phyloP scores from a whole-genome alignment of 2,329 filamentous ascomycete genomes.

The Ophiostoma quercus region DNA sequence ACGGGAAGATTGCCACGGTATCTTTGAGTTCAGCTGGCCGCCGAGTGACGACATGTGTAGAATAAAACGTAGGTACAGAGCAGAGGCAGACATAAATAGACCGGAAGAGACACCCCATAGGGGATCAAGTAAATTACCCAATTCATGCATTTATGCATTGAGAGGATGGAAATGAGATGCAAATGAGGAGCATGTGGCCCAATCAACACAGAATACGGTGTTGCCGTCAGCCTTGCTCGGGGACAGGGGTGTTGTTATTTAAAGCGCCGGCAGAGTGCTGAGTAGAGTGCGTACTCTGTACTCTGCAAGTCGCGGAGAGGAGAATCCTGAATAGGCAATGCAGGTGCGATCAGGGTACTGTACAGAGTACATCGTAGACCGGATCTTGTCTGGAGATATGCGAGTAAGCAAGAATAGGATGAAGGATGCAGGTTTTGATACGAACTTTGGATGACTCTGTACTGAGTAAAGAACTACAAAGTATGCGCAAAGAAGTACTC shows the following conservation, averaged over 20 bases:
- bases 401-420: not conserved
- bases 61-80: not conserved
- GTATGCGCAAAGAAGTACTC: not conserved
- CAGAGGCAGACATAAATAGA: not conserved
- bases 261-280: not conserved
- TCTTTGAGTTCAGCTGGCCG: conserved; percentile 1
- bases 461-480: no score
- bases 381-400: not conserved
- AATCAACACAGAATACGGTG: not conserved
- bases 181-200: conserved; percentile 6
- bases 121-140: conserved; percentile 26
- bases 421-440: not conserved
- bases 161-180: conserved; percentile 17
- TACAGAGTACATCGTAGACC: no score
- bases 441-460: not conserved
- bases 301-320: no score
- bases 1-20: not conserved
- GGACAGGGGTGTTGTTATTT: conserved; percentile 9
- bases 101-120: conserved; percentile 17
- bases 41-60: conserved; percentile 12
- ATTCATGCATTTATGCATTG: conserved; percentile 28
- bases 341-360: not conserved
- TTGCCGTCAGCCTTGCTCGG: conserved; percentile 21
- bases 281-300: no score
- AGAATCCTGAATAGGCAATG: not conserved